Evolutionary conservation across 2,329 filamentous ascomycete species (phyloP), one percentile per base, ranked within the genome.

Genomic region (Fusarium sarcochroum): DNA sequence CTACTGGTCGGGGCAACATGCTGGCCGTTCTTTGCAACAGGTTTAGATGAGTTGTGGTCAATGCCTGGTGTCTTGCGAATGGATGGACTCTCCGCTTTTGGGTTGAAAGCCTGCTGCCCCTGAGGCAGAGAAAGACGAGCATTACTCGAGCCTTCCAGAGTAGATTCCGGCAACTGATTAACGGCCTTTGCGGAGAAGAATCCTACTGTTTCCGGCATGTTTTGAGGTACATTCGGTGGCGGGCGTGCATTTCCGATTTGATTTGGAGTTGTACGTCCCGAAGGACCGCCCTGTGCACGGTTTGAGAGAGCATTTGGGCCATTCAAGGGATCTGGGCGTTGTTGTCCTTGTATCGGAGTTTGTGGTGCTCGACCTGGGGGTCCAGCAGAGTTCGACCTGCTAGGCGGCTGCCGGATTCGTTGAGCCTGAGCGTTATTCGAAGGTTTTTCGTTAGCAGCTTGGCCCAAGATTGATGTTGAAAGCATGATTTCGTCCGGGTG

Each of bases 11-110:
- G 82, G 1, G 84, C 76, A 1, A 88, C 81, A 59, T 89, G 86
- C 66, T 86, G 82, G 0, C 84, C 80, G 45, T 83, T 84, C 65
- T 85, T 87, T 6, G 85, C 86, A 3, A 97, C 81, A 0, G 94
- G 93, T 52, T 91, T 90, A 6, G 92, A 94, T 51, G 88, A 90
- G 21, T 82, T 89, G 75, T 97, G 93, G 74, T 98, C 93, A 38
- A 98, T 87, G 4, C 94, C 94, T 0, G 92, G 91, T 1, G 95
- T 98, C 76, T 95, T 94, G 64, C 93, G 89, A 75, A 97, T 94
- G 1, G 94, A 96, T 0, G 94, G 94, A 64, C 90, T 93, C 73
- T 94, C 91, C 7, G 89, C 85, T 59, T 89, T 89, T 4, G 91
- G 91, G 71, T 94, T 91, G 77, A 94, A 95, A 23, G 85, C 82